Base-by-base conservation (phyloP, 2,329 filamentous ascomycete genomes). In the Xylaria sp. region DNA sequence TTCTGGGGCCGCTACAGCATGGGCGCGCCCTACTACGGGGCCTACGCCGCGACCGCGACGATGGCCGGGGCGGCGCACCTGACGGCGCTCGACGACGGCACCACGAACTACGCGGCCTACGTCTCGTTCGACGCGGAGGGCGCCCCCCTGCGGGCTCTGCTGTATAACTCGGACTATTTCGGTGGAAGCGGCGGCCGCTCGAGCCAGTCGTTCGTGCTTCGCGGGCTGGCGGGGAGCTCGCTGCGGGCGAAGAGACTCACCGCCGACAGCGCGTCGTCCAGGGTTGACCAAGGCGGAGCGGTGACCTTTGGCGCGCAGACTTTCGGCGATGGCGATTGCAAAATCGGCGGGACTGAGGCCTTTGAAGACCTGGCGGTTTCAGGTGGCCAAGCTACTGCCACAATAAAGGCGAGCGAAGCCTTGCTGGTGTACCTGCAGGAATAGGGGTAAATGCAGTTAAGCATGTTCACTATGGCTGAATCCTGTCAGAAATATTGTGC, bases 1-100 rank as follows among this genome's bases (percentile, higher is more conserved):
- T 70, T 70, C 50, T 69, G 63, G 63, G 66, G 66, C 2, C 68
- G 74, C 2, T 78, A 79, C 59, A 71, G 66, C 39, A 80, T 80
- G 71, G 78, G 78, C 0, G 72, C 77, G 0, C 78, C 80, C 0
- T 83, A 81, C 61, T 81, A 79, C 51, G 79, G 79, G 3, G 79
- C 78, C 0, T 78, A 76, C 43, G 74, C 74, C 2, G 78, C 78
- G 1, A 72, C 74, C 2, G 72, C 76, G n/a, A 66, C 77, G 1
- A 63, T 81, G 22, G 75, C 76, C 1, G 70, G 72, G 1, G 77
- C 74, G 0, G 65, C 71, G n/a, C 64, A 74, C 40, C 66, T 82
- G 44, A 73, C 77, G 0, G 72, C 74, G 0, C 66, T 82, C 17
- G 80, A 82, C 50, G 71, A 69, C 20, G 72, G 74, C n/a, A 69